Percentiles rank a stretch among this genome's conserved stretches.
Evolutionary conservation across 352 stramenopile species (phyloP).

Genomic region (Phytophthora fragariaefolia): DNA sequence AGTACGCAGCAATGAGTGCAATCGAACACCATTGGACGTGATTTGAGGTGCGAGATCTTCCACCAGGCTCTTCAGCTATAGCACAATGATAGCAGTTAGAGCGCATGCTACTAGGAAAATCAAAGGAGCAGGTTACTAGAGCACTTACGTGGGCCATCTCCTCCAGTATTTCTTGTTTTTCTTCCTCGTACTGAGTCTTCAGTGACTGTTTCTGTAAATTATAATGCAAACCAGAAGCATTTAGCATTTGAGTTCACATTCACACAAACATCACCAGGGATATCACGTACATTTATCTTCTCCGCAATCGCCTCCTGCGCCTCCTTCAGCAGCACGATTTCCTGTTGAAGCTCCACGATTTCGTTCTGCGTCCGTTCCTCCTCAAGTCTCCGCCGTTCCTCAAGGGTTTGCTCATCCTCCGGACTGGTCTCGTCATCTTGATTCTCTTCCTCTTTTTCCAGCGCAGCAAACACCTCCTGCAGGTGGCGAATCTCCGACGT

Average conservation of each 20-base stretch:
- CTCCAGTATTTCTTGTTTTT: conserved; percentile 63
- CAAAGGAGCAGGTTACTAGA: too few species aligned
- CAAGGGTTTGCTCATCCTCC: conserved; percentile 35
- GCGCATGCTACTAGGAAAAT: too few species aligned
- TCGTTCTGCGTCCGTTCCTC: conserved; percentile 56
- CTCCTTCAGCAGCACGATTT: conserved; percentile 69
- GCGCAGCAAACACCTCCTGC: conserved; percentile 56
- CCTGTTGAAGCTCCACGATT: conserved; percentile 59
- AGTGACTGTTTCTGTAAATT: conserved; percentile 54
- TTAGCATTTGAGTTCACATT: neutral
- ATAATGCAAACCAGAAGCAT: neutral
- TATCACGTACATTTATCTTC: conserved; percentile 48
- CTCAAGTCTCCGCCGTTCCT: conserved; percentile 39
- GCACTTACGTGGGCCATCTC: conserved; percentile 61
- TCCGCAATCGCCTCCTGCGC: conserved; percentile 53
- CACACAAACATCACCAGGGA: too few species aligned
- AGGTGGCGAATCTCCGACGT: conserved; percentile 57
- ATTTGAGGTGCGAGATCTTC: conserved; percentile 66
- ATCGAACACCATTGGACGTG: conserved; percentile 53
- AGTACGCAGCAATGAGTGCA: conserved; percentile 72
- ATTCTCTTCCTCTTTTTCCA: conserved; percentile 45
- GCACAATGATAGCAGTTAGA: conserved; percentile 9
- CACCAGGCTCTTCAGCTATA: conserved; percentile 55
- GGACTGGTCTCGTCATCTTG: conserved; percentile 25
- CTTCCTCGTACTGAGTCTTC: conserved; percentile 73